Conservation (phyloP, 495 filamentous ascomycete genomes). For the Melanomma pulvis-pyrius region DNA sequence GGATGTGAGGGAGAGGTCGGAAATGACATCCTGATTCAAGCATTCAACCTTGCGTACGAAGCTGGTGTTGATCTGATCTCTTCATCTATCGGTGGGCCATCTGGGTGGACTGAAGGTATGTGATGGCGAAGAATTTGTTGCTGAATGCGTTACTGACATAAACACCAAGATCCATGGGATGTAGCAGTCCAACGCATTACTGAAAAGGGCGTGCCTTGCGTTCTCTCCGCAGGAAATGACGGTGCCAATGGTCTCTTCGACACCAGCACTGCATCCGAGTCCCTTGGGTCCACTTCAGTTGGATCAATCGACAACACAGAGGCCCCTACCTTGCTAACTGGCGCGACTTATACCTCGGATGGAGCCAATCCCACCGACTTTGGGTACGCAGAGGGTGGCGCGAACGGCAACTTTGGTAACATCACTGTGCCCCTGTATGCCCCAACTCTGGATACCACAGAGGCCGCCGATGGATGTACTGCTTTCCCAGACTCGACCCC, state of each 20-base stretch:
- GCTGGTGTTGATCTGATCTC: conserved; percentile 7
- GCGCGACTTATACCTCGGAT: not conserved
- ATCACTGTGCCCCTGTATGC: not conserved
- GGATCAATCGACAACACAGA: conserved; percentile 12
- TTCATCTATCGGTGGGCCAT: conserved; percentile 1
- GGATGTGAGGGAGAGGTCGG: not conserved
- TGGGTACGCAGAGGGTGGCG: not conserved
- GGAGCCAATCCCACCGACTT: not conserved
- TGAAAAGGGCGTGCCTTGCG: conserved; percentile 1
- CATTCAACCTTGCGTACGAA: conserved; percentile 8
- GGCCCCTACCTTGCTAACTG: not conserved
- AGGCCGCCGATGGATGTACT: conserved; percentile 3
- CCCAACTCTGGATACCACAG: not conserved
- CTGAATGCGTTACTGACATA: not conserved
- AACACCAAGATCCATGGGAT: not conserved
- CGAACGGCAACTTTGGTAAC: conserved; percentile 2
- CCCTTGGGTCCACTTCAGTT: not conserved
- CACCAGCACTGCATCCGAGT: not conserved
- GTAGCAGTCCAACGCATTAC: conserved; percentile 6
- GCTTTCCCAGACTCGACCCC: not conserved
- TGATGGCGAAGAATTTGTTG: not conserved
- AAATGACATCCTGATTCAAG: conserved; percentile 4
- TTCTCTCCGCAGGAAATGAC: conserved; percentile 13
- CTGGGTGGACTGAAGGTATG: conserved; percentile 11
- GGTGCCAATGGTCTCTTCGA: conserved; percentile 8